These are phyloP conservation scores for Fomes fomentarius DNA, from an alignment of 1,284 basidiomycete species.

Conservation along the genomic window DNA sequence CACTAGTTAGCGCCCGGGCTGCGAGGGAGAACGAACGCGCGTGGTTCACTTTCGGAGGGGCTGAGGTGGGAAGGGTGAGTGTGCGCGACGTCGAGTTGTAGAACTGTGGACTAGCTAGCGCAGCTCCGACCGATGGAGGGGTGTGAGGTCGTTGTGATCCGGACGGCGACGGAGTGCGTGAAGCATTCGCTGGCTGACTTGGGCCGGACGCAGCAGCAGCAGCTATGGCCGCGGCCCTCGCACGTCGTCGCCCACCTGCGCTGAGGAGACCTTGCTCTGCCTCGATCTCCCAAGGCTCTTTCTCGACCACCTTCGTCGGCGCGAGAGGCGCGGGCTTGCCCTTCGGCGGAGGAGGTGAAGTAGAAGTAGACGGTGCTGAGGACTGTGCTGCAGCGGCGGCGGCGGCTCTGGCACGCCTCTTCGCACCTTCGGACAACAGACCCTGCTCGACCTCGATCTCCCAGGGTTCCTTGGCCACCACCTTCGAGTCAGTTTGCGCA, in stretches of 20 bases:
- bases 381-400: conserved; percentile 15
- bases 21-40: conserved; percentile 64
- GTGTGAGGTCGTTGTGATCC: conserved; percentile 25
- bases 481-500: conserved; percentile 6
- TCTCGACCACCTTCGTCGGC: conserved; percentile 43
- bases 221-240: conserved; percentile 55
- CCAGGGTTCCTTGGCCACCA: conserved; percentile 36
- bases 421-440: conserved; percentile 37
- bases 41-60: conserved; percentile 56
- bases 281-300: conserved; percentile 78
- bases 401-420: conserved; percentile 33
- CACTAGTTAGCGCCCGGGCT: conserved; percentile 24
- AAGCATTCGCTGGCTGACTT: neutral
- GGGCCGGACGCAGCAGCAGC: conserved; percentile 26
- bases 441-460: conserved; percentile 42
- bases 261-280: conserved; percentile 73
- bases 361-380: conserved; percentile 14
- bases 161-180: neutral
- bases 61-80: conserved; percentile 65
- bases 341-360: neutral
- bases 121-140: conserved; percentile 29
- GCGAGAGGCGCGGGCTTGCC: conserved; percentile 19
- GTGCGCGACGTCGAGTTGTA: conserved; percentile 57
- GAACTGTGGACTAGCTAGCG: conserved; percentile 58
- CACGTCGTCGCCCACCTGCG: conserved; percentile 68